phyloP scores from a whole-genome alignment of 2,329 filamentous ascomycete species.

The Epichloe baconii region DNA sequence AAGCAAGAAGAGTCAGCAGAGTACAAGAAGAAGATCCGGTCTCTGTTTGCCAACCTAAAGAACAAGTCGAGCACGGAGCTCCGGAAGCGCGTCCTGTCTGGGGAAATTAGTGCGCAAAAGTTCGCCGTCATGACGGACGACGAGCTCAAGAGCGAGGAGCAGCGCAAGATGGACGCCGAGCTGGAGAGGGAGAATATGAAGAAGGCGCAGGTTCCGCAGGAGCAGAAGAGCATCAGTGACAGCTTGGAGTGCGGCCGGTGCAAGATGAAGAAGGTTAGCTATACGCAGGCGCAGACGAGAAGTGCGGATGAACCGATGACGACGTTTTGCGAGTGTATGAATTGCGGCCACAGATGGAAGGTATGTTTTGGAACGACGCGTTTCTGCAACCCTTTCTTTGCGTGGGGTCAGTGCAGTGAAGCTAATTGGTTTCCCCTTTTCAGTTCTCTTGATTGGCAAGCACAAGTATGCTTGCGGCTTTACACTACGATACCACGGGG shows the following conservation, averaged over 20 bases:
- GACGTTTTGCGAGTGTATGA: constrained; percentile 59
- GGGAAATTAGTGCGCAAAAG: constrained; percentile 54
- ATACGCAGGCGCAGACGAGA: constrained; percentile 90
- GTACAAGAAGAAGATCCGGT: constrained; percentile 83
- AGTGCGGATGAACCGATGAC: constrained; percentile 90
- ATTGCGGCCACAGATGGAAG: constrained; percentile 61
- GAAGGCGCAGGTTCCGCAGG: constrained; percentile 87
- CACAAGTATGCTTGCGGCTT: neutral
- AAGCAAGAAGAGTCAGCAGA: constrained; percentile 53
- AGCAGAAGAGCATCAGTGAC: constrained; percentile 79
- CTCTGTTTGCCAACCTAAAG: constrained; percentile 89
- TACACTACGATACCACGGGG: constrained; percentile 1
- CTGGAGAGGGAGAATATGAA: constrained; percentile 91
- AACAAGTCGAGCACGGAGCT: constrained; percentile 75
- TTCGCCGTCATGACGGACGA: constrained; percentile 84
- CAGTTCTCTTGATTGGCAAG: constrained; percentile 1
- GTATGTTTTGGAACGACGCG: constrained; percentile 26
- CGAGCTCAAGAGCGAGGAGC: constrained; percentile 79
- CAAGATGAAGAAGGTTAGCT: constrained; percentile 86
- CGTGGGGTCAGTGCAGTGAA: neutral
- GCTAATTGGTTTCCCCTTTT: neutral
- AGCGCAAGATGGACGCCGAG: constrained; percentile 60
- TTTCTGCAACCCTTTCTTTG: no score
- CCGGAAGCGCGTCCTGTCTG: constrained; percentile 60
- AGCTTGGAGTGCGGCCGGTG: constrained; percentile 85